Evolutionary conservation across 139 green algal genomes (phyloP), one percentile per base, ranked within the genome.

Genomic region (Tetraselmis striata): DNA sequence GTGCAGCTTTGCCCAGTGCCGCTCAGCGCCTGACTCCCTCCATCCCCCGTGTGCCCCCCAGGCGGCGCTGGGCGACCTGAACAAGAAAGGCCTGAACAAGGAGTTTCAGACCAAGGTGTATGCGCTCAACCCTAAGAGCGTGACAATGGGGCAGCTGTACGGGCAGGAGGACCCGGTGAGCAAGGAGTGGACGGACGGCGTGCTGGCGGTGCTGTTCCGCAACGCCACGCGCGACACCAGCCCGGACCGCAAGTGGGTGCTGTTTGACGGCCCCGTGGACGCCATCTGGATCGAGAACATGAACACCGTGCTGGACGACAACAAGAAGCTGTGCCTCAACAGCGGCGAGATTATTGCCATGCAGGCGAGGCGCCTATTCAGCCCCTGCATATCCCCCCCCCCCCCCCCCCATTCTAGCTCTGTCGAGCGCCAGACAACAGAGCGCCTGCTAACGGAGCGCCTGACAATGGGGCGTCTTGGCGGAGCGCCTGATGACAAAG

Each of bases 131-230:
- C 91, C 91, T 22, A 88, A 91, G 80, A 83, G 80, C 1, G 79
- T 95, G 5, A 94, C 90, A 58, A 94, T 94, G 88, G 90, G 90
- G 5, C 91, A 95, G 86, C 90, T 96, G 84, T 96, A 96, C 81
- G 92, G 92, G 2, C 88, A 92, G 85, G 86, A 89, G 77, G 91
- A 95, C 82, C 81, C 84, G 67, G 83, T 89, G 29, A 91, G 85
- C 31, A 86, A 95, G 29, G 91, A 93, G 83, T 94, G 91, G 91
- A 92, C 87, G 11, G 92, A 95, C 80, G 92, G 92, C 32, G 85
- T 95, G 30, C 83, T 95, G 59, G 91, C 90, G 0, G 86, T 91
- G 32, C 77, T 87, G 45, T 94, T 94, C 85, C 85, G 92, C 31
- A 88, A 85, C 30, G 78, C 59, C 28, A 78, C 84, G 59, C 80